Evolutionary conservation across 2,329 filamentous ascomycete genomes (phyloP), one percentile per base, ranked within the genome.

Genomic region (Fusarium dimerum): DNA sequence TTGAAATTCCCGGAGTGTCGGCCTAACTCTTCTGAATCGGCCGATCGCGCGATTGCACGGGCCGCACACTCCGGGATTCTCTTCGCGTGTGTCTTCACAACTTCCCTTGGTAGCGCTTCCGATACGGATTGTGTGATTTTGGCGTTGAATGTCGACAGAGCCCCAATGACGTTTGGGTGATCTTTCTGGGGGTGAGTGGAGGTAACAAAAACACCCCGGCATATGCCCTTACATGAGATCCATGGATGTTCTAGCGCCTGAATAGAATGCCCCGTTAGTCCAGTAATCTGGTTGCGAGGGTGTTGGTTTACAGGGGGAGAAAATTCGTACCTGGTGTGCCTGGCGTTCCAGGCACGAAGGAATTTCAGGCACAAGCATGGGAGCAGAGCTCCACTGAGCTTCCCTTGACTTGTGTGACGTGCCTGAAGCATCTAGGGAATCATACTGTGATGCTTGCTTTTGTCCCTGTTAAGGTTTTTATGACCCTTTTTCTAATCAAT

Each of bases 51-150:
- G 48, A 50, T 15, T 29, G 10, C 32, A 43, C 54, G 51, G 48
- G 34, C 48, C 51, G 51, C 18, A 42, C 42, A 51, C 57, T 51
- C 60, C 47, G 44, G 32, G 20, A 34, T 16, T 39, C 41, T 9
- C 16, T 38, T 36, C 11, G 13, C 9, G 10, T 36, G 32, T 36
- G 5, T 15, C 5, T 11, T 36, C 32, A 12, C 32, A 10, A 29
- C 4, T 26, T 26, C 20, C 20, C 20, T 42, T 52, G 46, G 48
- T 38, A 44, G 41, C 43, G 44, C 40, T 44, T 51, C 43, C 43
- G 42, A 44, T 50, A 46, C 45, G 36, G 26, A 63, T 65, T 64
- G 62, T 65, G 62, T 63, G 58, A 65, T 65, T 65, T 65, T 65
- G 59, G 62, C 53, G 56, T 55, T 48, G 41, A 26, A 63, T 65